Evolutionary conservation across 192 early-diverging fungal genomes (phyloP).

Genomic region (Podila horticola): DNA sequence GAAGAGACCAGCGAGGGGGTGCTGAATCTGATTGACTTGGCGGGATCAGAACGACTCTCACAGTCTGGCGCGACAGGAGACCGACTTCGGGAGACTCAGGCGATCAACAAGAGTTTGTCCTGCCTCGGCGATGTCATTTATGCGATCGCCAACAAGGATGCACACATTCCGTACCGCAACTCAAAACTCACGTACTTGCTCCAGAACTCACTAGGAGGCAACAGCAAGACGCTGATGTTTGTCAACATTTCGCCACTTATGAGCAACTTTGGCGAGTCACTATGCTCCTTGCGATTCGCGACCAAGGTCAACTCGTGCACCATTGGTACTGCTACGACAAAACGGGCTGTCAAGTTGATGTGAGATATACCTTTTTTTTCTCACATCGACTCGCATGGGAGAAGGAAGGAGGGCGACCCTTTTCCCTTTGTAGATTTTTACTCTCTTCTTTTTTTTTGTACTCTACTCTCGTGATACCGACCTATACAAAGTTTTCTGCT

Average conservation of each 20-base stretch:
- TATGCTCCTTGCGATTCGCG: constrained; percentile 94
- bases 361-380: not conserved
- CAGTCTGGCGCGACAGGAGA: constrained; percentile 88
- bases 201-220: constrained; percentile 84
- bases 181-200: constrained; percentile 86
- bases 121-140: constrained; percentile 92
- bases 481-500: too few relatives aligned
- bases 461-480: too few relatives aligned
- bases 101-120: constrained; percentile 96
- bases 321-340: constrained; percentile 80
- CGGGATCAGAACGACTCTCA: constrained; percentile 91
- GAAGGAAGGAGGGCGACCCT: too few relatives aligned
- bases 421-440: too few relatives aligned
- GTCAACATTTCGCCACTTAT: constrained; percentile 92
- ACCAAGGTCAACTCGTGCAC: constrained; percentile 94
- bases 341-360: constrained; percentile 7
- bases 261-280: constrained; percentile 83
- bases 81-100: constrained; percentile 90
- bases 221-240: constrained; percentile 99
- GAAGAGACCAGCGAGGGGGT: constrained; percentile 78
- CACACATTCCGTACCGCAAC: constrained; percentile 94
- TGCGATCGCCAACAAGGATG: constrained; percentile 79
- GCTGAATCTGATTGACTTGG: constrained; percentile 94
- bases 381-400: too few relatives aligned
- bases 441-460: too few relatives aligned